Evolutionary conservation across 768 basidiomycete genomes (phyloP).

Genomic region (Roridomyces roridus): DNA sequence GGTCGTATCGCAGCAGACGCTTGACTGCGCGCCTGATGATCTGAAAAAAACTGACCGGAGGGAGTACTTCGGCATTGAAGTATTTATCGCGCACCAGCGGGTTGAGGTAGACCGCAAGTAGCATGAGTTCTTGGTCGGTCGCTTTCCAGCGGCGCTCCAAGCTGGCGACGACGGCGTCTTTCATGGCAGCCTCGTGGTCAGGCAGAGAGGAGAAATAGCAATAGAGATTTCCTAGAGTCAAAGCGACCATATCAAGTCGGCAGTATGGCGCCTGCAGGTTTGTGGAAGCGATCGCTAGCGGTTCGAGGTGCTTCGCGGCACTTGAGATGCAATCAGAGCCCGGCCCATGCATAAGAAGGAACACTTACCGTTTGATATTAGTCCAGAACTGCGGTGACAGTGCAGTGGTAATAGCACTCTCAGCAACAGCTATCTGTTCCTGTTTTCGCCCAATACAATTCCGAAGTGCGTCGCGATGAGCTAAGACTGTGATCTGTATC

Average conservation of each 20-base stretch:
- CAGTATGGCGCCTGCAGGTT: too few species aligned
- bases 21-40: slow-evolving; percentile 15
- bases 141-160: slow-evolving; percentile 40
- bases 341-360: too few species aligned
- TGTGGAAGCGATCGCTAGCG: too few species aligned
- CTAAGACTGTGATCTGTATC: neutral
- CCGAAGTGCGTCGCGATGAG: slow-evolving; percentile 6
- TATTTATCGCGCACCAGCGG: too few species aligned
- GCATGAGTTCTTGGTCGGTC: too few species aligned
- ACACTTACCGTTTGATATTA: slow-evolving; percentile 25
- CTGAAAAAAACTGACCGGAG: slow-evolving; percentile 7
- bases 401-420: slow-evolving; percentile 15
- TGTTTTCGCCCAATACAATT: slow-evolving; percentile 6
- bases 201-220: too few species aligned
- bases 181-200: slow-evolving; percentile 25
- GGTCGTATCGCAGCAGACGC: slow-evolving; percentile 10
- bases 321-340: too few species aligned
- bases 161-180: slow-evolving; percentile 27
- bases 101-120: too few species aligned
- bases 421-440: slow-evolving; percentile 7
- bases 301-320: too few species aligned
- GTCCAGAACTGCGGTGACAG: slow-evolving; percentile 31
- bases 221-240: slow-evolving; percentile 31
- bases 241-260: slow-evolving; percentile 29
- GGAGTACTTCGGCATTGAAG: neutral